Percentiles rank a stretch among this genome's conserved stretches.
Conservation (phyloP, 306 rosid genomes). For the Dryas octopetala region DNA sequence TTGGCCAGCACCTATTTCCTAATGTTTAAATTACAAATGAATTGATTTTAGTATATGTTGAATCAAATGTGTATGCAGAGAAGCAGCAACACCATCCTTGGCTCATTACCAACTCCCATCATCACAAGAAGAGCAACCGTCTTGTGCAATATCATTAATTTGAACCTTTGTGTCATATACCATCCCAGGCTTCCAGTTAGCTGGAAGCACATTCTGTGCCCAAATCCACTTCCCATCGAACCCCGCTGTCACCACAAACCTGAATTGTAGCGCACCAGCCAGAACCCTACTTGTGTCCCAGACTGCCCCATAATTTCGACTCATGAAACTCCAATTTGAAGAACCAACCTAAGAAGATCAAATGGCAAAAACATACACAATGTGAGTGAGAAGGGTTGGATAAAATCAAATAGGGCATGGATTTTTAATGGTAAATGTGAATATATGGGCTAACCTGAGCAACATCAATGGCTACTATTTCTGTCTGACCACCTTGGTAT, state of each 20-base stretch:
- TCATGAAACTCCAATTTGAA: conserved; percentile 60
- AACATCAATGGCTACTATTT: conserved; percentile 69
- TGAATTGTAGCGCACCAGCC: conserved; percentile 58
- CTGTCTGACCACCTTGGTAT: conserved; percentile 97
- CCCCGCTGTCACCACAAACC: conserved; percentile 63
- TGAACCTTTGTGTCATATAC: conserved; percentile 66
- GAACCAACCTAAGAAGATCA: conserved; percentile 51
- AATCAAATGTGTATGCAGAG: background rate
- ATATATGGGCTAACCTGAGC: conserved; percentile 58
- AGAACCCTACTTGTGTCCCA: conserved; percentile 87
- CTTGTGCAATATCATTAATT: conserved; percentile 67
- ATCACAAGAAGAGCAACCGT: conserved; percentile 64
- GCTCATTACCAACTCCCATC: conserved; percentile 38
- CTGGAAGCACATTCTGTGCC: conserved; percentile 77
- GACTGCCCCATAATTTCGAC: conserved; percentile 63
- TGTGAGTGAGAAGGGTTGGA: too few species aligned
- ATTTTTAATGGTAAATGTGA: background rate
- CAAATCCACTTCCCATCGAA: conserved; percentile 73
- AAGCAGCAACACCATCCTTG: background rate
- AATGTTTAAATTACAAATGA: background rate
- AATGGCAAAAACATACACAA: background rate
- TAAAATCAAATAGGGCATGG: too few species aligned
- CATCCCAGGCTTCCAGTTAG: conserved; percentile 57
- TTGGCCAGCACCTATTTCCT: background rate
- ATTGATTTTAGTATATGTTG: background rate